Evolutionary conservation across 2,329 filamentous ascomycete genomes (phyloP), one percentile per base, ranked within the genome.

Genomic region (Mycosphaerella sp.): DNA sequence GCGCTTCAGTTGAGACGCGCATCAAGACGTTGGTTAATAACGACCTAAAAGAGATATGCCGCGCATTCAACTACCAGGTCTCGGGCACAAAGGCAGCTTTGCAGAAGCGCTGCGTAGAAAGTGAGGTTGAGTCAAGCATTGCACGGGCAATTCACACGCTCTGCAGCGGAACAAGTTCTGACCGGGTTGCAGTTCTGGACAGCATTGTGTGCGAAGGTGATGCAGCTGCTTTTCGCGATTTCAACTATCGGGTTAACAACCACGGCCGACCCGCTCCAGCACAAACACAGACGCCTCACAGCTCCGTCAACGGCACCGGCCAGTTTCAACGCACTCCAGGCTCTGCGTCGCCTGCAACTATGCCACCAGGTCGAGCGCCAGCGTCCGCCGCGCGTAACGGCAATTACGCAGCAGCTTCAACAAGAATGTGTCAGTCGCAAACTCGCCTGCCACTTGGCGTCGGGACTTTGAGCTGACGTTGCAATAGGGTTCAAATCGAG

Each of bases 1-100:
- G 51, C 40, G 41, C 39, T n/a, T 53, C 44, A 10, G 41, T 66
- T 16, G 61, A 62, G 41, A 55, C 62, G n/a, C 57, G 57, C 27
- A 59, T 69, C 49, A 81, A 80, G 64, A 75, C 71, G 7, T 69
- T 84, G 46, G 73, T 81, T 49, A 83, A 82, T 64, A 74, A 73
- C 53, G 83, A 90, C 62, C 79, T 96, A 43, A 87, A 89, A 62
- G 77, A 77, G 46, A 84, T 97, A 59, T 86, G 91, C 65, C 79
- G 81, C 57, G 75, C 79, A 54, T 87, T 95, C 71, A 79, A 82
- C 41, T 75, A 95, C 32, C 79, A 81, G 59, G 85, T 87, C 54
- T 87, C 85, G 25, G 93, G 93, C 16, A 85, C 93, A 63, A 98
- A 98, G 75, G 81, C 82, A 30, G 80, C 86, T 37, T 74, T 97